A percentile compares a stretch with the other conserved stretches of the same genome.
Conservation (phyloP, 2,329 filamentous ascomycete genomes). For the Hortaea werneckii region DNA sequence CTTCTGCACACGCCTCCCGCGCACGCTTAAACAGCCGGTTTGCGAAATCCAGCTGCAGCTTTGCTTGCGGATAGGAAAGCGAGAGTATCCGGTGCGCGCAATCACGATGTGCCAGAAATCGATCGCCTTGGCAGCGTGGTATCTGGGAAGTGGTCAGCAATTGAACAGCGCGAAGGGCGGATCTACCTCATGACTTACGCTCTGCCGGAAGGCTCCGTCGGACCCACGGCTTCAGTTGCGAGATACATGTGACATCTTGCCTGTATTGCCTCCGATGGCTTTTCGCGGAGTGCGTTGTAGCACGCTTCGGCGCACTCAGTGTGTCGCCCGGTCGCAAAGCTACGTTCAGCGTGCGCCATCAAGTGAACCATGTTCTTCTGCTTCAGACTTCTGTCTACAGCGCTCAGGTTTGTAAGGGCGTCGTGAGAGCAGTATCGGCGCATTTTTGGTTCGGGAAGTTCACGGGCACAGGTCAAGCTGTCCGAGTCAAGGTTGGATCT, state of each 20-base stretch:
- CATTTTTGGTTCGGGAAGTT: no score
- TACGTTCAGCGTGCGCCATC: neutral
- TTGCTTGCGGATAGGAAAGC: conserved; percentile 4
- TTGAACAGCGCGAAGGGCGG: neutral
- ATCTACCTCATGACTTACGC: neutral
- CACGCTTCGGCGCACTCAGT: neutral
- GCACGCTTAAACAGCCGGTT: neutral
- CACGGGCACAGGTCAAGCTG: no score
- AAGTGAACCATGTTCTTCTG: conserved; percentile 1
- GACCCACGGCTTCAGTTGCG: neutral
- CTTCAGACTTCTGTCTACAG: neutral
- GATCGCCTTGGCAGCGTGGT: conserved; percentile 1
- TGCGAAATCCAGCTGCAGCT: neutral
- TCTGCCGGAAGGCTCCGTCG: neutral
- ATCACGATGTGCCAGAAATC: conserved; percentile 1
- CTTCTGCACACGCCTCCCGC: neutral
- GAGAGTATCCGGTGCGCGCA: conserved; percentile 2
- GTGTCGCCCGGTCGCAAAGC: neutral
- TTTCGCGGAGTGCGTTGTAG: neutral
- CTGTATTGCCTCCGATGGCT: conserved; percentile 1
- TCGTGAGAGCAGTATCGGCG: neutral
- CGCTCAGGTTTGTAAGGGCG: neutral
- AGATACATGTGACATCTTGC: conserved; percentile 2
- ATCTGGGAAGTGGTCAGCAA: neutral
- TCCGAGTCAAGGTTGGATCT: no score